phyloP scores from a whole-genome alignment of 164 flowering plant species.

The Annona squamosa region DNA sequence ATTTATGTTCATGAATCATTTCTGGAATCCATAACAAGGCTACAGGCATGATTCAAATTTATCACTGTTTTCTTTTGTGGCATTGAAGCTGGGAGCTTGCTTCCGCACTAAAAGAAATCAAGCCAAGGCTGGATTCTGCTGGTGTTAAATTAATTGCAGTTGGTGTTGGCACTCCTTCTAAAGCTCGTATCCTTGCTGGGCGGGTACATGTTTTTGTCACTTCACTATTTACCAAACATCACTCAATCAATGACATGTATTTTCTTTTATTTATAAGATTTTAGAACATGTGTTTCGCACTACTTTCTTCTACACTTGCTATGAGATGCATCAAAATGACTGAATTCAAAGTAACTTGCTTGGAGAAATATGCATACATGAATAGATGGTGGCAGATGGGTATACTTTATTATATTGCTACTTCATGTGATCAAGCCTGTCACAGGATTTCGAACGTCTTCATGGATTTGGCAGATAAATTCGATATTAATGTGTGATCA shows the following conservation, averaged over 20 bases:
- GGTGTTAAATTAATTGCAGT: constrained; percentile 87
- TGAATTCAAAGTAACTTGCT: too few species aligned
- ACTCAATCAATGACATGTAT: not conserved
- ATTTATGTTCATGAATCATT: not conserved
- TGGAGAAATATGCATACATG: not conserved
- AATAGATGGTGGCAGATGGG: not conserved
- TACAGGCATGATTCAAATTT: not conserved
- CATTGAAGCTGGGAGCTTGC: constrained; percentile 86
- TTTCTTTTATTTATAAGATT: not conserved
- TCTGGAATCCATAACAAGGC: not conserved
- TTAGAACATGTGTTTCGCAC: not conserved
- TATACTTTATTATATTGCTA: not conserved
- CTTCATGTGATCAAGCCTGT: not conserved
- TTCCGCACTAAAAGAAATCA: constrained; percentile 55
- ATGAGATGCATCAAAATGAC: not conserved
- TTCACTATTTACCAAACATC: not conserved
- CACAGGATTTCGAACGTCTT: not conserved
- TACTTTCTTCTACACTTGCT: not conserved
- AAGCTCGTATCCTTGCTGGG: constrained; percentile 78
- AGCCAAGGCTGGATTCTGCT: constrained; percentile 58
- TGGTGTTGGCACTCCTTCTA: constrained; percentile 83
- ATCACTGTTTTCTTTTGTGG: not conserved
- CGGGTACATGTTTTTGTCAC: constrained; percentile 33
- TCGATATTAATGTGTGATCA: too few species aligned
- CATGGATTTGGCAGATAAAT: not conserved